Evolutionary conservation across 257 asterid genomes (phyloP), one percentile per base, ranked within the genome.

Genomic region (Solanum sejunctum): DNA sequence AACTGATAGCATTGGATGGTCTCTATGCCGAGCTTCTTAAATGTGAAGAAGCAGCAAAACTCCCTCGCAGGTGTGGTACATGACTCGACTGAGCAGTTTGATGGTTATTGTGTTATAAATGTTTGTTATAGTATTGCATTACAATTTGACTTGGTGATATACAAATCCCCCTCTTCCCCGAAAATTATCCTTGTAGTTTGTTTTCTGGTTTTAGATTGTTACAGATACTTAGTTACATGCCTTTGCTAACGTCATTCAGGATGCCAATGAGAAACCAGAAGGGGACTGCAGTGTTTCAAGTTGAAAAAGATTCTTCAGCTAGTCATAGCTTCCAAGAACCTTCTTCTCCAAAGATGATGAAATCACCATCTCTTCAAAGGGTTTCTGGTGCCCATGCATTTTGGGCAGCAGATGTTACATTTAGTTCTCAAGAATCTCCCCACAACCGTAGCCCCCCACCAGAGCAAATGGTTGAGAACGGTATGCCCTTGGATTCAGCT

Each of bases 31-130:
- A 97, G 88, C 95, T 97, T 86, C 98, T 97, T 32, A 97, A 92
- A 89, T 93, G 95, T 84, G 99, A 97, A 89, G 98, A 97, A 92
- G 99, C 99, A 78, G 96, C 99, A 61, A 95, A 97, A 87, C 99
- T 94, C 89, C 98, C 99, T 52, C 94, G 98, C 86, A 94, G 99
- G 99, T 97, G 91, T 63, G 55, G 75, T 60, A 60, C 72, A 64
- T 54, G 70, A 79, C 72, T 83, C 83, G 70, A 80, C 55, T 85
- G 47, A 39, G 81, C 56, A 16, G 56, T 78, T 67, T 18, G 63
- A 28, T 49, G 85, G 55, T 83, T 39, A 32, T 49, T 47, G 36
- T 63, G 43, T 45, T 11, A 66, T 47, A 66, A 67, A 18, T 66
- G 51, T 67, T 83, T 16, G 18, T 49, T 51, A 23, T 75, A 56